phyloP scores from a whole-genome alignment of 2,329 filamentous ascomycete genomes.

The Diplodia corticola region DNA sequence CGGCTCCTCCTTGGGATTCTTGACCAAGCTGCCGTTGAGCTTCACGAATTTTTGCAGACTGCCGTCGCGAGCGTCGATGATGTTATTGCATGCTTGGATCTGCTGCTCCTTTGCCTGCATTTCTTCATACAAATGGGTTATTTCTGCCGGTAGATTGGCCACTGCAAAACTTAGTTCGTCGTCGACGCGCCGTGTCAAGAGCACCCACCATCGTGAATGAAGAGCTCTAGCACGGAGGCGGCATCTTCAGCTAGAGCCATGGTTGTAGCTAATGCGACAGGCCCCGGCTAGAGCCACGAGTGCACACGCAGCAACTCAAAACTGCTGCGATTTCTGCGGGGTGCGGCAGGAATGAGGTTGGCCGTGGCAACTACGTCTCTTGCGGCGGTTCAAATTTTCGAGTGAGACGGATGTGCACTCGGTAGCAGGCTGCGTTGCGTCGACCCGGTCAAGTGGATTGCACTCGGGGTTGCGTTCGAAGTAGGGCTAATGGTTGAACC shows the following conservation, averaged over 20 bases:
- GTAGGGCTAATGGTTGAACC: background rate
- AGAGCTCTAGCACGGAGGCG: conserved; percentile 74
- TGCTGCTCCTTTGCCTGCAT: conserved; percentile 76
- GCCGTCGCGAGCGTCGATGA: conserved; percentile 70
- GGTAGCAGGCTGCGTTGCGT: background rate
- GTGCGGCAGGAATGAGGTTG: background rate
- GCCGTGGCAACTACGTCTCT: background rate
- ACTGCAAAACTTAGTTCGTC: conserved; percentile 45
- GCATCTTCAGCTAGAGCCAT: conserved; percentile 57
- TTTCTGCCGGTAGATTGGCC: conserved; percentile 78
- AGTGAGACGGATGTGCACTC: background rate
- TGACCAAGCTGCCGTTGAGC: conserved; percentile 69
- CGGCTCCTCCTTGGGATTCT: conserved; percentile 73
- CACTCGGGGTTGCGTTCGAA: background rate
- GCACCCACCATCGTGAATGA: conserved; percentile 63
- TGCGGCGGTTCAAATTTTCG: background rate
- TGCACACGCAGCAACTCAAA: background rate
- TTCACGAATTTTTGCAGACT: conserved; percentile 82
- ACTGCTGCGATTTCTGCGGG: background rate
- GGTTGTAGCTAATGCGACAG: background rate
- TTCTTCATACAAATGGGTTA: conserved; percentile 81
- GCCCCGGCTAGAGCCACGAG: background rate
- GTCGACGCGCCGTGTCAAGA: too few species aligned
- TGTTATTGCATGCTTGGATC: conserved; percentile 66
- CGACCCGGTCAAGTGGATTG: too few species aligned